Conservation (phyloP, 2,329 filamentous ascomycete species). For the Rachicladosporium sp. region DNA sequence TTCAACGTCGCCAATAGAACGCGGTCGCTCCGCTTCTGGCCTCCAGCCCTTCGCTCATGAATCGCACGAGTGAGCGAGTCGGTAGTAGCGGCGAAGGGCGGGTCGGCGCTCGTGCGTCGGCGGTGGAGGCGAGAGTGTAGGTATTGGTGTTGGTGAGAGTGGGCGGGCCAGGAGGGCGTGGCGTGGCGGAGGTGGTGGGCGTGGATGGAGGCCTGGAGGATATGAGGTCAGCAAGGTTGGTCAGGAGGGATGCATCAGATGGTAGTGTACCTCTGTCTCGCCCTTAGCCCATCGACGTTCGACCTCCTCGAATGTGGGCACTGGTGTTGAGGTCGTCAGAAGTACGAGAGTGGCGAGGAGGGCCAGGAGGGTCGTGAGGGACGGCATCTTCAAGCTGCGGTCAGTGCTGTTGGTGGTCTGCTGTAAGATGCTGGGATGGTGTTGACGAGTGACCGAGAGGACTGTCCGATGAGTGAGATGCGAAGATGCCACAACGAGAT, state of each 20-base stretch:
- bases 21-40: not conserved
- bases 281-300: constrained; percentile 17
- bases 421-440: too few relatives aligned
- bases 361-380: constrained; percentile 6
- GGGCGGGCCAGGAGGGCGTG: constrained; percentile 11
- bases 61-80: constrained; percentile 5
- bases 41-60: constrained; percentile 6
- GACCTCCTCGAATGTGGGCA: constrained; percentile 15
- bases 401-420: too few relatives aligned
- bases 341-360: constrained; percentile 7
- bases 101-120: not conserved
- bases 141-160: not conserved
- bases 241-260: too few relatives aligned
- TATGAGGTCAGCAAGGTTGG: not conserved
- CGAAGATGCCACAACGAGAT: too few relatives aligned
- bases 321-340: constrained; percentile 5
- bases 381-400: constrained; percentile 14
- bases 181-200: constrained; percentile 9
- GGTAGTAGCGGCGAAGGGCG: constrained; percentile 1
- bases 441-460: too few relatives aligned
- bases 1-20: constrained; percentile 4
- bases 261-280: constrained; percentile 18
- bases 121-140: not conserved
- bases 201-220: constrained; percentile 11
- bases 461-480: too few relatives aligned